Percentiles rank a stretch among this genome's conserved stretches.
These are phyloP conservation scores for Scutellaria minor DNA, from an alignment of 257 asterid species.

Conservation along the genomic window DNA sequence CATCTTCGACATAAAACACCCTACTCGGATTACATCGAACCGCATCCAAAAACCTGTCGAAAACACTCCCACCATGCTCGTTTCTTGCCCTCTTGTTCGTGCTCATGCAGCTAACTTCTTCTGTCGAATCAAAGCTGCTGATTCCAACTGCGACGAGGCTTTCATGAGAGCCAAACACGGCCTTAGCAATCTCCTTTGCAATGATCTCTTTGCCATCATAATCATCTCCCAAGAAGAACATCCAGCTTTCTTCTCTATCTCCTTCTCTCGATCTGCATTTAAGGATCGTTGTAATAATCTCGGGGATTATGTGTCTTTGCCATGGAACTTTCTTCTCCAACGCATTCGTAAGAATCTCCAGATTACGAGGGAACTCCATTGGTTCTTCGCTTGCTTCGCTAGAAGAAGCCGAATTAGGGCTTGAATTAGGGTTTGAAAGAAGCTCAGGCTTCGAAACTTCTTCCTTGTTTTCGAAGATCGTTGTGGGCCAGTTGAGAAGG, in stretches of 20 bases:
- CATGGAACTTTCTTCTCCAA: constrained; percentile 68
- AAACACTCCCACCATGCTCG: constrained; percentile 59
- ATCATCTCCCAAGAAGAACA: constrained; percentile 71
- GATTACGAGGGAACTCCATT: constrained; percentile 38
- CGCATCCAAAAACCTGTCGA: constrained; percentile 64
- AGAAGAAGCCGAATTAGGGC: constrained; percentile 96
- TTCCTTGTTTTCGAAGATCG: constrained; percentile 41
- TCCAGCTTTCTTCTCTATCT: constrained; percentile 59
- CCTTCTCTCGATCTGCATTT: constrained; percentile 55
- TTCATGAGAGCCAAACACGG: constrained; percentile 57
- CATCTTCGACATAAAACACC: constrained; percentile 72
- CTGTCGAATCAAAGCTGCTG: constrained; percentile 51
- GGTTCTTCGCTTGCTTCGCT: constrained; percentile 76
- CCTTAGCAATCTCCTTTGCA: constrained; percentile 67
- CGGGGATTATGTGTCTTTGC: constrained; percentile 59
- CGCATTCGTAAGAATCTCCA: constrained; percentile 52
- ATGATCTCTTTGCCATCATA: constrained; percentile 62
- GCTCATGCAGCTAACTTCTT: constrained; percentile 44
- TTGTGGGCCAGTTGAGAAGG: constrained; percentile 55
- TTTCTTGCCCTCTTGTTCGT: constrained; percentile 62
- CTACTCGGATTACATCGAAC: constrained; percentile 67
- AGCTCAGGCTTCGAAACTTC: constrained; percentile 63
- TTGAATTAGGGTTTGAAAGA: constrained; percentile 85
- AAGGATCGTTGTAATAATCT: constrained; percentile 57
- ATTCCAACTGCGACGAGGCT: constrained; percentile 46